phyloP scores from a whole-genome alignment of 148 eudicot genomes.

The Chenopodium suecicum region DNA sequence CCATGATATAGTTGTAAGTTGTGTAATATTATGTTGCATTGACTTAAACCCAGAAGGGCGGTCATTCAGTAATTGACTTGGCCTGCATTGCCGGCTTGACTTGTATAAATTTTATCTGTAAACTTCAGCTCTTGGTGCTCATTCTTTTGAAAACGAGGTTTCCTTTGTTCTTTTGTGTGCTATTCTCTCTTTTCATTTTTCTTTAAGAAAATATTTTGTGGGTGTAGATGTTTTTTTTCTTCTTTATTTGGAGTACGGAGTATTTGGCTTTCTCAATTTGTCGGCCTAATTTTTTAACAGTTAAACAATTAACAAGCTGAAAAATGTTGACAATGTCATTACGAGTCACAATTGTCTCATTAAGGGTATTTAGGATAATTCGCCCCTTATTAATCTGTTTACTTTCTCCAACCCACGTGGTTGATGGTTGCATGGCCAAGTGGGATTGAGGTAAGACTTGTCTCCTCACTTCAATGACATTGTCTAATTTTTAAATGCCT shows the following conservation, averaged over 20 bases:
- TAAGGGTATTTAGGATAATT: neutral
- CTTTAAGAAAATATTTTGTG: neutral
- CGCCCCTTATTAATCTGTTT: neutral
- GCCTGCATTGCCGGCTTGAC: conserved; percentile 33
- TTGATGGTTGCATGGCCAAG: conserved; percentile 3
- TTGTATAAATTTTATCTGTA: conserved; percentile 1
- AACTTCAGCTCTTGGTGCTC: conserved; percentile 21
- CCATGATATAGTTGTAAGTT: conserved; percentile 9
- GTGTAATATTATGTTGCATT: conserved; percentile 15
- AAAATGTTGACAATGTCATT: no score
- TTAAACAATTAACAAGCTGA: no score
- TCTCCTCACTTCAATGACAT: neutral
- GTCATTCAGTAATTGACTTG: conserved; percentile 23
- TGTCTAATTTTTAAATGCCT: neutral
- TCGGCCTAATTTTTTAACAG: no score
- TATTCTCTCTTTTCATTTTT: neutral
- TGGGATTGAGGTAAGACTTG: neutral
- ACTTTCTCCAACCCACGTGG: neutral
- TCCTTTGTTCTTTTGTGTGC: neutral
- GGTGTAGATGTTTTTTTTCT: neutral
- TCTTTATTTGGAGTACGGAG: no score
- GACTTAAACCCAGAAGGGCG: conserved; percentile 22
- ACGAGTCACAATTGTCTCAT: no score
- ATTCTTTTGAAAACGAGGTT: conserved; percentile 21
- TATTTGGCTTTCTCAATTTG: neutral